A percentile compares a stretch with the other conserved stretches of the same genome.
These are phyloP conservation scores for Epithemia pelagica DNA, from an alignment of 108 stramenopile genomes.

Conservation along the genomic window DNA sequence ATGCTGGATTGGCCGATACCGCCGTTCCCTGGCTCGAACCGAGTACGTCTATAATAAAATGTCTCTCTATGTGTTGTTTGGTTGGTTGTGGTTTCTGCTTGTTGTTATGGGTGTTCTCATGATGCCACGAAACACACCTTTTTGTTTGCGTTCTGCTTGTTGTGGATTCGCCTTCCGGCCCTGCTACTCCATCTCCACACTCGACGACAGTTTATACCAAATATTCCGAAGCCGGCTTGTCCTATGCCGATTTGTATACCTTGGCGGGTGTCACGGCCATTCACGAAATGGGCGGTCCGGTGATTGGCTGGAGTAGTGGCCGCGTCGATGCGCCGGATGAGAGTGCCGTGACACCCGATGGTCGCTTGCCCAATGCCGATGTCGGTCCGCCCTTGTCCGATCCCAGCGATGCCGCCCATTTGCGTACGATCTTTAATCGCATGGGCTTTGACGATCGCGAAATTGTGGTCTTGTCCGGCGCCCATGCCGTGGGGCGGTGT, in stretches of 20 bases:
- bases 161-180: neutral
- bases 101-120: no score
- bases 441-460: conserved; percentile 89
- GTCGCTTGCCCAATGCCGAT: conserved; percentile 85
- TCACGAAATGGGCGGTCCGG: conserved; percentile 51
- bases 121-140: neutral
- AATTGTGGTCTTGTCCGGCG: conserved; percentile 83
- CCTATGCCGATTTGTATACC: conserved; percentile 85
- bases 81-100: no score
- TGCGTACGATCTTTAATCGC: conserved; percentile 77
- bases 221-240: conserved; percentile 37
- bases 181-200: neutral
- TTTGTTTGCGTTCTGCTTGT: neutral
- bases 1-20: conserved; percentile 56
- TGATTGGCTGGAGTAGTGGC: conserved; percentile 53
- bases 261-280: conserved; percentile 68
- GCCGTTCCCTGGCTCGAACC: conserved; percentile 56
- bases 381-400: conserved; percentile 49
- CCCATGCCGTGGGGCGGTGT: conserved; percentile 88
- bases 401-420: conserved; percentile 54
- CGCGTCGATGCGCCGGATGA: conserved; percentile 48
- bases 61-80: no score
- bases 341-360: conserved; percentile 48
- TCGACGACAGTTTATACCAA: conserved; percentile 58
- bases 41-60: neutral